Base-by-base conservation (phyloP, 129 eudicot genomes). In the Arctium lappa region DNA sequence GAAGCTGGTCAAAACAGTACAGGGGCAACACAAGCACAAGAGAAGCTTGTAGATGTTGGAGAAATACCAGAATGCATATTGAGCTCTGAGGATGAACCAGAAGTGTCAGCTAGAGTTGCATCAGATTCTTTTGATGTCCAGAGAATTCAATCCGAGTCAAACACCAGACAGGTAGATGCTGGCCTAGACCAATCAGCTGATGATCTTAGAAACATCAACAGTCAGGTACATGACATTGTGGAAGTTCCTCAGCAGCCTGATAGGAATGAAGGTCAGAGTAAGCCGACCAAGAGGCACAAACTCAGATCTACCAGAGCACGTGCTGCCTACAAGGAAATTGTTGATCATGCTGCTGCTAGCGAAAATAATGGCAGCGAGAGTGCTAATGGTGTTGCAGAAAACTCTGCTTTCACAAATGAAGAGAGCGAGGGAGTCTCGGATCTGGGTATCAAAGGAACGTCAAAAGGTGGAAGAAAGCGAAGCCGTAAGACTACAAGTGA, bases 171-270 rank as follows among this genome's bases (percentile, higher is more conserved):
- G 80, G 83, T 80, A 72, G 89, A 80, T 46, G 56, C 56, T 46
- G 53, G 53, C 53, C 1, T 44, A 74, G 92, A 89, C 16, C 89
- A 44, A 72, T 91, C 91, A 10, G 89, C 36, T 69, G 88, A 79
- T 75, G 88, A 84, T 39, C 71, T 40, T 29, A 81, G 85, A 65
- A 83, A 85, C 63, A 69, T 69, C 36, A 76, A 75, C 79, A 73
- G 81, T 65, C 72, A 83, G 66, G 77, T 79, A 22, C 82, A 74
- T 81, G 89, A 81, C 11, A 79, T 84, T 38, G 86, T 80, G 44
- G 91, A 90, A 87, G 83, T 87, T 79, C 82, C 91, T 34, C 88
- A 88, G 86, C 86, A 84, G 79, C 82, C 89, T 81, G 91, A 86
- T 70, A 15, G 83, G 82, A 83, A 82, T 69, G 79, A 73, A 42